Evolutionary conservation across 192 early-diverging fungal genomes (phyloP), one percentile per base, ranked within the genome.

Genomic region (Entomortierella lignicola): DNA sequence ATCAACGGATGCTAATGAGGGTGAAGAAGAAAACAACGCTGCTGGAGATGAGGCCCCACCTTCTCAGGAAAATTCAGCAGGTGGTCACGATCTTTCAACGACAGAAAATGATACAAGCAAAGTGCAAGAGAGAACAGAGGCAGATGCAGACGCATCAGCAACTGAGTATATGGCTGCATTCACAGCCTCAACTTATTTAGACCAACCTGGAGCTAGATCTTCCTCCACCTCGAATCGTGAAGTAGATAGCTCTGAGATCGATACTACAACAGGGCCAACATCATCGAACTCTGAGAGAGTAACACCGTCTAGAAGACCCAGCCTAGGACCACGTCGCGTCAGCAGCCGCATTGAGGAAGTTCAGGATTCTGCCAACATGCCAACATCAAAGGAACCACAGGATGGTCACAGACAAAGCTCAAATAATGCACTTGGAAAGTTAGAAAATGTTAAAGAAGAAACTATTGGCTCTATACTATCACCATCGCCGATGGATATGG

Each of bases 261-360:
- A 57, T 42, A 72, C 53, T 8, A 71, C 69, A 7, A 71, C 70
- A 18, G 31, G 43, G 10, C 43, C 42, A 50, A 53, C 57, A 0
- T 29, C 52, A 3, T 5, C 52, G 23, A 5, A 31, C 20, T 55
- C 10, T 10, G 20, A 10, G 11, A 55, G 29, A 10, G 27, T 44
- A 11, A 21, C 53, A n/a, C 31, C 61, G 17, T 5, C 21, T 0
- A 42, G 57, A 8, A 42, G 67, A 66, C 75, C 63, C 11, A 70
- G 62, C 18, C 52, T 79, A 4, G 75, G 75, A 15, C 75, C 75
- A 15, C 75, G 67, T n/a, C 47, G 62, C 0, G 50, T 79, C 31
- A 79, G 75, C 57, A 79, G 75, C 42, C 75, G 75, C 13, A 39
- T 79, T 15, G 74, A 65, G 27, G 52, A 61, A n/a, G 51, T 66